Conservation (phyloP, 768 basidiomycete species). For the Mycena chlorophos region DNA sequence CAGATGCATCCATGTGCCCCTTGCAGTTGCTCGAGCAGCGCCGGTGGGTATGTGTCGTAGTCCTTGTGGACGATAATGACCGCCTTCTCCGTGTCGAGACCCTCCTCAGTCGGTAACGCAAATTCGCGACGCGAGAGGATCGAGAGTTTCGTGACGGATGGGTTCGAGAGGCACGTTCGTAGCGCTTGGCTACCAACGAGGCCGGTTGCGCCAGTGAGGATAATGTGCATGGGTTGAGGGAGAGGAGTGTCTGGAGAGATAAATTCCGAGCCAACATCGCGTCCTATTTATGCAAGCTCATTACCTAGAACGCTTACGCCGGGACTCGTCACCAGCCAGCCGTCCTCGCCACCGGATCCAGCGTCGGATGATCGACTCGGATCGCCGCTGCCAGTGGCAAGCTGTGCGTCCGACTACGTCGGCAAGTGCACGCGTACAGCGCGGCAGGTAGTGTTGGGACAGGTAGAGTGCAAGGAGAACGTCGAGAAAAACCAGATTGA, state of each 20-base stretch:
- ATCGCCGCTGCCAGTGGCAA: too few species aligned
- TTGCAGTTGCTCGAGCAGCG: slow-evolving; percentile 16
- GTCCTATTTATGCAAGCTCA: neutral
- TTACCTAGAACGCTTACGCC: slow-evolving; percentile 5
- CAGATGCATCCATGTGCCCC: slow-evolving; percentile 29
- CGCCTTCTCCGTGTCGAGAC: slow-evolving; percentile 24
- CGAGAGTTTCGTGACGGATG: slow-evolving; percentile 27
- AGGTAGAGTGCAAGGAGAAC: too few species aligned
- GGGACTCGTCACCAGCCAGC: slow-evolving; percentile 11
- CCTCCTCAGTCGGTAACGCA: slow-evolving; percentile 10
- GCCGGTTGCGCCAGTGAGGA: slow-evolving; percentile 29
- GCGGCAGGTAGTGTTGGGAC: too few species aligned
- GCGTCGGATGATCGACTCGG: too few species aligned
- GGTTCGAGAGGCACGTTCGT: slow-evolving; percentile 24
- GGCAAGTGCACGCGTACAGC: too few species aligned
- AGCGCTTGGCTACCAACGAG: slow-evolving; percentile 25
- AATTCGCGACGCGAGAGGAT: slow-evolving; percentile 28
- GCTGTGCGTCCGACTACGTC: too few species aligned
- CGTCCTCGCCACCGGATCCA: too few species aligned
- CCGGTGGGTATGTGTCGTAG: slow-evolving; percentile 23
- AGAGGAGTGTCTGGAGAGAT: neutral
- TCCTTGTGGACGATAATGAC: slow-evolving; percentile 26
- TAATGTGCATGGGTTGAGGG: slow-evolving; percentile 33
- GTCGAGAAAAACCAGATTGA: too few species aligned
- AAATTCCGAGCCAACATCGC: neutral